Percentiles rank a stretch among this genome's conserved stretches.
These are phyloP conservation scores for Wolfiporia cocos DNA, from an alignment of 1,284 basidiomycete species.

Conservation along the genomic window DNA sequence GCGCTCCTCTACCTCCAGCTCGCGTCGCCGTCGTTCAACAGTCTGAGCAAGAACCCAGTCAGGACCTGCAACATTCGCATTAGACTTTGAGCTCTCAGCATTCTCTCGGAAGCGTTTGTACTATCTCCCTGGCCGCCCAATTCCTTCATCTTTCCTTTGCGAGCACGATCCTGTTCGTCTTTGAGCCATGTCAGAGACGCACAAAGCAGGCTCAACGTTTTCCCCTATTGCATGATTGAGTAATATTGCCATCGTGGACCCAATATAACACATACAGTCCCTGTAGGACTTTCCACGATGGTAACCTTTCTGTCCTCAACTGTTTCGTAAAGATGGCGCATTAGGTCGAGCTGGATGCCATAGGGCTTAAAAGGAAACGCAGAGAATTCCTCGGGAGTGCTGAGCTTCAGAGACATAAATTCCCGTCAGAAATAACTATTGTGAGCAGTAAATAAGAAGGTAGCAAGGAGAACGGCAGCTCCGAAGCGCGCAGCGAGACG, in stretches of 20 bases:
- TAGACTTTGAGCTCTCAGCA: not conserved
- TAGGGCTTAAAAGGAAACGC: slow-evolving; percentile 88
- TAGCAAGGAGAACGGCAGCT: too few species aligned
- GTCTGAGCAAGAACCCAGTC: slow-evolving; percentile 84
- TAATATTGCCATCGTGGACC: not conserved
- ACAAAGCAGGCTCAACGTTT: slow-evolving; percentile 81
- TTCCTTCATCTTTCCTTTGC: slow-evolving; percentile 49
- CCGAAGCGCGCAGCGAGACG: too few species aligned
- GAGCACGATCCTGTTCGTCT: slow-evolving; percentile 64
- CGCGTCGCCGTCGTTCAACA: slow-evolving; percentile 52
- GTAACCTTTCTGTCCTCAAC: slow-evolving; percentile 76
- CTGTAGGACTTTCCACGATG: slow-evolving; percentile 84
- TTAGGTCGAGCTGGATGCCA: slow-evolving; percentile 82
- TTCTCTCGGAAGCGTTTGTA: too few species aligned
- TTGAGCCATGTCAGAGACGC: slow-evolving; percentile 77
- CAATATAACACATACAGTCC: slow-evolving; percentile 48
- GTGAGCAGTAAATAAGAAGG: too few species aligned
- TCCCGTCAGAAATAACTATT: too few species aligned
- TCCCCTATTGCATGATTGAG: slow-evolving; percentile 50
- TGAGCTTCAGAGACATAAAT: slow-evolving; percentile 35
- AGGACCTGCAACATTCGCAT: slow-evolving; percentile 42
- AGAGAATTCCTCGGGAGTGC: slow-evolving; percentile 61
- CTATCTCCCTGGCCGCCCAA: slow-evolving; percentile 31
- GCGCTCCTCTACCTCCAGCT: slow-evolving; percentile 60
- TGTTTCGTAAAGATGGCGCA: slow-evolving; percentile 80